These are phyloP conservation scores for Heterobasidion occidentale DNA, from an alignment of 1,284 basidiomycete genomes.

Conservation along the genomic window DNA sequence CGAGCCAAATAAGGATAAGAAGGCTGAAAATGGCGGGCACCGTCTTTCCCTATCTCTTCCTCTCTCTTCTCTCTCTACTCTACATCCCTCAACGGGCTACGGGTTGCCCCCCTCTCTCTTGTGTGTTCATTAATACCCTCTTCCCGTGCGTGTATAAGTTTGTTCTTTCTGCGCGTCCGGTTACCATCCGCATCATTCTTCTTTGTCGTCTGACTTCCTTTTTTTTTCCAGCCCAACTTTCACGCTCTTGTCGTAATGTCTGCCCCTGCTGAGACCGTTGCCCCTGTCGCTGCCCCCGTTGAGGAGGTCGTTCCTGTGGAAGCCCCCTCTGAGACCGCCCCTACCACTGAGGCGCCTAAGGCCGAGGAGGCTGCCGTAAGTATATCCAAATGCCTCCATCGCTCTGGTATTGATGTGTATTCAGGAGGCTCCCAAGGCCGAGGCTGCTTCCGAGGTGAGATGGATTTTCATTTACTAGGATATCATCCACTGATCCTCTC, in stretches of 20 bases:
- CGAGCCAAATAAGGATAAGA: conserved; percentile 48
- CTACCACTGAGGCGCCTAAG: conserved; percentile 15
- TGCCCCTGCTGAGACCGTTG: conserved; percentile 46
- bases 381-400: neutral
- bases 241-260: conserved; percentile 68
- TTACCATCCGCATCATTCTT: conserved; percentile 8
- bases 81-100: conserved; percentile 1
- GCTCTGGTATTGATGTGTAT: too few relatives aligned
- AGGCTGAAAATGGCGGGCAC: conserved; percentile 20
- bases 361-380: conserved; percentile 20
- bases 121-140: conserved; percentile 15
- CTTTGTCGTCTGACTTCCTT: conserved; percentile 12
- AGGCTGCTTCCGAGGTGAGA: conserved; percentile 32
- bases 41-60: conserved; percentile 22
- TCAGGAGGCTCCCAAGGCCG: conserved; percentile 44
- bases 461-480: conserved; percentile 1
- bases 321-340: conserved; percentile 22
- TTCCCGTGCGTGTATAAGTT: conserved; percentile 13
- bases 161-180: conserved; percentile 11
- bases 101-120: conserved; percentile 20
- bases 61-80: conserved; percentile 12
- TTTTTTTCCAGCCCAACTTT: conserved; percentile 38
- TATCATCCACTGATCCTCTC: neutral
- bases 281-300: conserved; percentile 19
- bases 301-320: conserved; percentile 51